Evolutionary conservation across 2,329 filamentous ascomycete species (phyloP), one percentile per base, ranked within the genome.

Genomic region (Raffaelea arxii): DNA sequence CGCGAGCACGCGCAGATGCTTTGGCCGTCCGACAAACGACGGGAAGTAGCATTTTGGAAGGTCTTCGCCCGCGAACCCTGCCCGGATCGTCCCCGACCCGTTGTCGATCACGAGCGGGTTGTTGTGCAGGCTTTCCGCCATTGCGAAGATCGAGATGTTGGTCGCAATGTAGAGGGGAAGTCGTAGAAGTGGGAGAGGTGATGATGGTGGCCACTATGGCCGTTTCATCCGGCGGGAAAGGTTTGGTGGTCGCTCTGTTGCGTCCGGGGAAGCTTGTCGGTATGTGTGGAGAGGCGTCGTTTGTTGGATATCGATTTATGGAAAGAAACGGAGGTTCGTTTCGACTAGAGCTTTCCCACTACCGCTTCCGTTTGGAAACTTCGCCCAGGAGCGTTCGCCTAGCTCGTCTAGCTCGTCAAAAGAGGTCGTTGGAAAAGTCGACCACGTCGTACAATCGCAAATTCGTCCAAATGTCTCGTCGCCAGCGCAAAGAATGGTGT

Each of bases 31-130:
- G 52, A 98, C 92, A 65, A 91, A 97, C 18, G 92, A 97, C 4
- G 92, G 92, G 62, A 98, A 98, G 71, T 85, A 94, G 72, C 88
- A 95, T 71, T 95, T 95, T 19, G 92, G 92, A 43, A 91, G 74
- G 63, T 98, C 92, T 59, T 96, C 90, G 56, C 92, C 92, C 30
- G 92, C 92, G 63, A 97, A 98, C 21, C 92, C 92, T 46, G 92
- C 92, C 63, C 94, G 81, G 63, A 98, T 97, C 4, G 92, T 98
- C 54, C 92, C 92, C 55, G 90, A 96, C 60, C 92, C 92, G 70
- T 98, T 98, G 78, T 98, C 92, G 60, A 98, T 86, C 62, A 98
- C 92, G 66, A 98, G 95, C 49, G 92, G 90, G 56, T 89, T 90
- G 75, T 98, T 98, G 74, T 96, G 92, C 47, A 97, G 80, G 48